Evolutionary conservation across 2,329 filamentous ascomycete genomes (phyloP).

Genomic region (Atkinsonella texensis): DNA sequence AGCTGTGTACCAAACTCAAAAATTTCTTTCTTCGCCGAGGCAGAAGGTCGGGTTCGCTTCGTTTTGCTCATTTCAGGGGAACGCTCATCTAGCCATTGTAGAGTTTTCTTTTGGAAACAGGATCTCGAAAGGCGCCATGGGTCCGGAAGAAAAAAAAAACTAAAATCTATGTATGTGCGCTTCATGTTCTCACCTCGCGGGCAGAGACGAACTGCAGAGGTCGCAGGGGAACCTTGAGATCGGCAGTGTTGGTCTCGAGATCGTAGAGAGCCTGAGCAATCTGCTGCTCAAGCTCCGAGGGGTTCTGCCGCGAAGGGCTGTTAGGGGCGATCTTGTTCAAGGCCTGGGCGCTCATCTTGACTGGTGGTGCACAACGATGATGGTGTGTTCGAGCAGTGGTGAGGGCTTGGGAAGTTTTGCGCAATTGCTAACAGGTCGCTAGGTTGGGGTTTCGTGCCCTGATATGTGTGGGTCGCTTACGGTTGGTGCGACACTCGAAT

Average conservation of each 20-base stretch:
- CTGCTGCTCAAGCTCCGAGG: slow-evolving; percentile 93
- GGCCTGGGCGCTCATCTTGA: slow-evolving; percentile 55
- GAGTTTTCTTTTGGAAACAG: slow-evolving; percentile 29
- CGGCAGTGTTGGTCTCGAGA: slow-evolving; percentile 97
- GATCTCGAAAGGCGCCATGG: slow-evolving; percentile 20
- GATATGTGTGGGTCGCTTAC: slow-evolving; percentile 1
- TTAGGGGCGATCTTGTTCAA: slow-evolving; percentile 98
- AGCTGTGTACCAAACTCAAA: slow-evolving; percentile 2
- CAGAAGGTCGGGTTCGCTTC: neutral
- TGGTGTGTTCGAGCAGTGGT: slow-evolving; percentile 16
- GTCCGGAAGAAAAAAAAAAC: too few species aligned
- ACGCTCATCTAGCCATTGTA: slow-evolving; percentile 21
- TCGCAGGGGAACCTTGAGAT: slow-evolving; percentile 91
- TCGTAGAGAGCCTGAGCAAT: slow-evolving; percentile 97
- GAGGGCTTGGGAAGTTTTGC: slow-evolving; percentile 20
- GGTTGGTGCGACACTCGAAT: too few species aligned
- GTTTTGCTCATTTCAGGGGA: slow-evolving; percentile 5
- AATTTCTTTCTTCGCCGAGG: slow-evolving; percentile 6
- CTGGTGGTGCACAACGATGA: slow-evolving; percentile 27
- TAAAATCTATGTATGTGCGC: slow-evolving; percentile 17
- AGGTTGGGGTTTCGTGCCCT: slow-evolving; percentile 32
- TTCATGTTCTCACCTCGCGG: slow-evolving; percentile 79
- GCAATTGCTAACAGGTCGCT: slow-evolving; percentile 18
- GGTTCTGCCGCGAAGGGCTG: slow-evolving; percentile 91
- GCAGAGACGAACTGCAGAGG: slow-evolving; percentile 98